phyloP scores from a whole-genome alignment of 768 basidiomycete genomes.

The Megacollybia marginata region DNA sequence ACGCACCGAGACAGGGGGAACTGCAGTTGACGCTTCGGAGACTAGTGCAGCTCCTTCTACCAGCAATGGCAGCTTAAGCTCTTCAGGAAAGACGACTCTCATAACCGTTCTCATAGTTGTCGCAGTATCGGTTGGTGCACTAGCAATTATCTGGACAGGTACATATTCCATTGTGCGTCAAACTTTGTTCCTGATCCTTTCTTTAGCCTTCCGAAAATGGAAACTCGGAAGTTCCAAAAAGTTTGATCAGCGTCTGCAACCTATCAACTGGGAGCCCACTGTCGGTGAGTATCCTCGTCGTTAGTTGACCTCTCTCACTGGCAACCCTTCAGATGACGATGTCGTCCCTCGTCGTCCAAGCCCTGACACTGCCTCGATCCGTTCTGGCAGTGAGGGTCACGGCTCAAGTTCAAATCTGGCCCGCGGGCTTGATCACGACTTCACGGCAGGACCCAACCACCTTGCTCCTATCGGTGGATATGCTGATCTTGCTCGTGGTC shows the following conservation, averaged over 20 bases:
- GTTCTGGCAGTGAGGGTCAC: constrained; percentile 38
- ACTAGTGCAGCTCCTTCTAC: not conserved
- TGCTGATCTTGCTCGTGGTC: constrained; percentile 72
- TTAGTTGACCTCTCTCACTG: too few relatives aligned
- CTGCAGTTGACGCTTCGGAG: not conserved
- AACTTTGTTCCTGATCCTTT: too few relatives aligned
- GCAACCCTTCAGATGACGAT: constrained; percentile 24
- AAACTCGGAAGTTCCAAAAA: constrained; percentile 75
- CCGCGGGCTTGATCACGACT: constrained; percentile 58
- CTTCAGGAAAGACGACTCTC: not conserved
- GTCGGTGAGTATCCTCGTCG: constrained; percentile 17
- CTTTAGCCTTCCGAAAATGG: constrained; percentile 75
- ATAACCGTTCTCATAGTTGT: constrained; percentile 63
- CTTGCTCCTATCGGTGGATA: constrained; percentile 73
- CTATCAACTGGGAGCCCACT: constrained; percentile 83
- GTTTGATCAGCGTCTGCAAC: constrained; percentile 80
- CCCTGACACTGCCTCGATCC: constrained; percentile 67
- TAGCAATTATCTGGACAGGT: constrained; percentile 71
- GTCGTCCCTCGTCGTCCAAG: constrained; percentile 42
- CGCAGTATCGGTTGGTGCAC: constrained; percentile 58
- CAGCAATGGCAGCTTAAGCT: not conserved
- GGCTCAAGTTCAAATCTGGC: constrained; percentile 20
- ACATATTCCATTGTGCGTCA: too few relatives aligned
- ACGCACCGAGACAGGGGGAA: not conserved
- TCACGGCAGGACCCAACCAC: constrained; percentile 51